A percentile compares a stretch with the other conserved stretches of the same genome.
These are phyloP conservation scores for Russula emetica DNA, from an alignment of 768 basidiomycete genomes.

Conservation along the genomic window DNA sequence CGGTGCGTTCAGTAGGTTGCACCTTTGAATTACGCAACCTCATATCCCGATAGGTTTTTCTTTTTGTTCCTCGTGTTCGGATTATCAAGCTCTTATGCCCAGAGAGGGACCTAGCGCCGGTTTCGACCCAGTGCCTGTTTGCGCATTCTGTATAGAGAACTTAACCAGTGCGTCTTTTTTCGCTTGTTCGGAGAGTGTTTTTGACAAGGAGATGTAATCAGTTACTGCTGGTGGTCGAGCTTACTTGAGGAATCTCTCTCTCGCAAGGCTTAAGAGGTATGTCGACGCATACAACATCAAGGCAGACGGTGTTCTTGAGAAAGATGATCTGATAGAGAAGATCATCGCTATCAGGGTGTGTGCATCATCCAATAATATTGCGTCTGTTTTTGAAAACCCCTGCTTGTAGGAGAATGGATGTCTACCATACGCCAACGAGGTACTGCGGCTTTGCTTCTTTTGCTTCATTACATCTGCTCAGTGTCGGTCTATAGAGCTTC, in stretches of 20 bases:
- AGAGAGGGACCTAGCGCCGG: slow-evolving; percentile 49
- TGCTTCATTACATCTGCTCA: neutral
- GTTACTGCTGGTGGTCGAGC: slow-evolving; percentile 65
- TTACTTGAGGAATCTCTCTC: slow-evolving; percentile 51
- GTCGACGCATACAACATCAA: slow-evolving; percentile 65
- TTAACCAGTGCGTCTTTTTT: slow-evolving; percentile 47
- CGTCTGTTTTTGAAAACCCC: neutral
- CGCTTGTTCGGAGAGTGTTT: neutral
- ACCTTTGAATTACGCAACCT: slow-evolving; percentile 13
- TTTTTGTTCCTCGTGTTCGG: slow-evolving; percentile 70
- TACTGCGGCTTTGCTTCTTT: slow-evolving; percentile 26
- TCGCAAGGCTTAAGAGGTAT: slow-evolving; percentile 65
- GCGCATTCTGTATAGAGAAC: slow-evolving; percentile 69
- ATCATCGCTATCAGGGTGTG: slow-evolving; percentile 51
- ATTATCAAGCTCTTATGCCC: slow-evolving; percentile 78
- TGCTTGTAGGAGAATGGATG: slow-evolving; percentile 56
- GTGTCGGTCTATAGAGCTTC: slow-evolving; percentile 39
- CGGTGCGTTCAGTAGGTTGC: slow-evolving; percentile 39
- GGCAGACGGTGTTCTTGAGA: slow-evolving; percentile 61
- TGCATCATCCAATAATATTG: neutral
- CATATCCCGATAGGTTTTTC: slow-evolving; percentile 48
- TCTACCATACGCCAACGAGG: slow-evolving; percentile 56
- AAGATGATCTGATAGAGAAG: slow-evolving; percentile 71
- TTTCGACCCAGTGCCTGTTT: slow-evolving; percentile 63
- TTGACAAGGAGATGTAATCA: slow-evolving; percentile 32